phyloP scores from a whole-genome alignment of 805 yeast genomes.

The Zygosaccharomyces pseudorouxii region DNA sequence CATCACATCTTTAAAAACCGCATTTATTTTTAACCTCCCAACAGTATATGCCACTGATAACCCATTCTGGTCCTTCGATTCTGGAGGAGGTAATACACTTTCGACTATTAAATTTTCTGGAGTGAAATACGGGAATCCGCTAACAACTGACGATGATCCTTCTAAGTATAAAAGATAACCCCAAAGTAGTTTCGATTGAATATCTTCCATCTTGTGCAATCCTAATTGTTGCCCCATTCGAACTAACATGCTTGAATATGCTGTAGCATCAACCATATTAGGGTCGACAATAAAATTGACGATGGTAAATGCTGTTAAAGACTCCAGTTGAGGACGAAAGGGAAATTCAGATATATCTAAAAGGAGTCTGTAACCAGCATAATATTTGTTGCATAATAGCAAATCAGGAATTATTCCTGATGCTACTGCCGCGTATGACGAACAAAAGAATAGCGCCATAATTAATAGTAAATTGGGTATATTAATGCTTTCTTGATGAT shows the following conservation, averaged over 20 bases:
- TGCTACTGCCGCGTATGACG: conserved; percentile 26
- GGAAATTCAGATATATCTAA: conserved; percentile 23
- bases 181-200: conserved; percentile 19
- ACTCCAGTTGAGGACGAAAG: conserved; percentile 18
- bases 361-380: conserved; percentile 18
- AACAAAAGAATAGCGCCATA: conserved; percentile 25
- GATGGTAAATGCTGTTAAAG: conserved; percentile 22
- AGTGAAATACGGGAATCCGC: conserved; percentile 26
- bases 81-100: conserved; percentile 11
- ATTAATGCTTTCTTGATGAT: conserved; percentile 5
- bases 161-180: conserved; percentile 26
- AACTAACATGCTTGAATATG: conserved; percentile 26
- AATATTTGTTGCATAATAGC: conserved; percentile 24
- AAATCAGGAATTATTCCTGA: conserved; percentile 23
- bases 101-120: conserved; percentile 12
- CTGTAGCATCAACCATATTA: conserved; percentile 27
- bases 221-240: conserved; percentile 29
- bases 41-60: conserved; percentile 21
- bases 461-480: conserved; percentile 15
- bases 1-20: conserved; percentile 21
- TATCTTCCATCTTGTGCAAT: conserved; percentile 12
- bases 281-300: conserved; percentile 30
- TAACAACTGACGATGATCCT: conserved; percentile 32
- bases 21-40: conserved; percentile 27
- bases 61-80: neutral